These are phyloP conservation scores for Corynascus novoguineensis DNA, from an alignment of 495 filamentous ascomycete species.

Conservation along the genomic window DNA sequence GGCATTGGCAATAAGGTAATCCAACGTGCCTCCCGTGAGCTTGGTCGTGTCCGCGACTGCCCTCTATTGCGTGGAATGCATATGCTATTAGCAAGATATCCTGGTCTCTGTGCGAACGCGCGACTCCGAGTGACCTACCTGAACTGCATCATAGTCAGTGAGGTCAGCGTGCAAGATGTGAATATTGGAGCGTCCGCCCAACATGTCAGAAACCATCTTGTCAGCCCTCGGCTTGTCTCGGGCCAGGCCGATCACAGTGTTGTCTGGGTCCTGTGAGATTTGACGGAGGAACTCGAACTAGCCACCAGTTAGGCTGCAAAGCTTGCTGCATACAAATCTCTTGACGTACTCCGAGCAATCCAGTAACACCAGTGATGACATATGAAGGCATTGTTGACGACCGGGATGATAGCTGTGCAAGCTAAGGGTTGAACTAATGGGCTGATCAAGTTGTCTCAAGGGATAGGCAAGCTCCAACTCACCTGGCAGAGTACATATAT, in stretches of 20 bases:
- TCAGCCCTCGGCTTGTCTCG: neutral
- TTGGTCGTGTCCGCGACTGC: neutral
- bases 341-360: neutral
- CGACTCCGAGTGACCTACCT: neutral
- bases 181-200: neutral
- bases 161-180: neutral
- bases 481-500: no score
- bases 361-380: neutral
- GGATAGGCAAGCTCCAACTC: no score
- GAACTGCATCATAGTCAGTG: neutral
- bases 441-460: no score
- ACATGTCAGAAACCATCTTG: neutral
- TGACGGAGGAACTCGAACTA: neutral
- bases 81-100: neutral
- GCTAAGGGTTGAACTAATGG: no score
- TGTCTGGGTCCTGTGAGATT: neutral
- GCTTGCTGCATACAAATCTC: neutral
- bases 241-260: neutral
- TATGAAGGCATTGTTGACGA: neutral
- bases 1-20: neutral
- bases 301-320: neutral
- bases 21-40: neutral
- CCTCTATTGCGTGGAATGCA: neutral
- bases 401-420: no score
- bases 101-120: no score